Evolutionary conservation across 2,329 filamentous ascomycete species (phyloP).

Genomic region (Monosporascus sp.): DNA sequence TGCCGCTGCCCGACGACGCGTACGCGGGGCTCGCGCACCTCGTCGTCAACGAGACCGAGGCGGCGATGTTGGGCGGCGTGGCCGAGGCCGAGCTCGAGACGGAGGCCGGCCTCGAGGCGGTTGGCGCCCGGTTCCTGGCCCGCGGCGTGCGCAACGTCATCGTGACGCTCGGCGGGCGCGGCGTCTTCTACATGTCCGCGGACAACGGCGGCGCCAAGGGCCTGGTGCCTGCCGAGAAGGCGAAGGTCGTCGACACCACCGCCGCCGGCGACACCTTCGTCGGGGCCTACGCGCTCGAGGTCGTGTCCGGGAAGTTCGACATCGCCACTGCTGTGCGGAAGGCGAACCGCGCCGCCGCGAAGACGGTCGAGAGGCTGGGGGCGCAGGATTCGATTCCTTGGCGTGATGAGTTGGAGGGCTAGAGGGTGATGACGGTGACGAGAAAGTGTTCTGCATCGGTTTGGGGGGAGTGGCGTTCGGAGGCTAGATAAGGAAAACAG

Average conservation of each 20-base stretch:
- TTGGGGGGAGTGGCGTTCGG: background rate
- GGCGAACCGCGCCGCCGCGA: conserved; percentile 59
- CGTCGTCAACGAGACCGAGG: conserved; percentile 88
- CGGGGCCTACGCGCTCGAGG: conserved; percentile 74
- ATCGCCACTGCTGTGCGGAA: conserved; percentile 55
- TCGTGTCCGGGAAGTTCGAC: conserved; percentile 50
- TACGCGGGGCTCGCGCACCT: conserved; percentile 70
- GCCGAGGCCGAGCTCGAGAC: conserved; percentile 44
- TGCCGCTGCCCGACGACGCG: conserved; percentile 59
- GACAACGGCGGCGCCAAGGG: conserved; percentile 33
- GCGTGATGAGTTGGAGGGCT: conserved; percentile 41
- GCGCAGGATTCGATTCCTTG: conserved; percentile 65
- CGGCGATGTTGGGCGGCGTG: conserved; percentile 62
- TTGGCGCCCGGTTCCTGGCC: conserved; percentile 57
- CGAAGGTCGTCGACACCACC: conserved; percentile 83
- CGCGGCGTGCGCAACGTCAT: conserved; percentile 72
- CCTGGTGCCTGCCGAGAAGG: conserved; percentile 60
- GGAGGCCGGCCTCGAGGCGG: conserved; percentile 37
- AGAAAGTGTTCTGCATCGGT: background rate
- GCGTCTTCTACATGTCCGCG: conserved; percentile 62
- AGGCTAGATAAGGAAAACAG: background rate
- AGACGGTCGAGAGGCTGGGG: conserved; percentile 61
- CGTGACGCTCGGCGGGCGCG: conserved; percentile 77
- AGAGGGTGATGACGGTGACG: background rate
- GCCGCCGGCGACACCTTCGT: conserved; percentile 94